Conservation (phyloP, 441 rosid genomes). For the Populus trichocarpa region DNA sequence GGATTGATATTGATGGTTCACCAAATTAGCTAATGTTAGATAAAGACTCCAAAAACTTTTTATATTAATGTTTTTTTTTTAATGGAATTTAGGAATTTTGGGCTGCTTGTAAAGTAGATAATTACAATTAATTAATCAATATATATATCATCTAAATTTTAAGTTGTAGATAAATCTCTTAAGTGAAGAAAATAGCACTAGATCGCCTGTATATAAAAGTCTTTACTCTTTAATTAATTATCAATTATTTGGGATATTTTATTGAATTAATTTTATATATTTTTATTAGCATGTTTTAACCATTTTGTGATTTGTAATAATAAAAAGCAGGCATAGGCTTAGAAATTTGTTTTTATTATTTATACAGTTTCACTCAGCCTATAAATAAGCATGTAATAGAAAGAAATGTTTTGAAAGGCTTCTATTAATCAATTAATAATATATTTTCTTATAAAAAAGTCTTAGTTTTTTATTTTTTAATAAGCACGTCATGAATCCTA, state of each 20-base stretch:
- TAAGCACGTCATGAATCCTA: not conserved
- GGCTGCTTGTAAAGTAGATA: not conserved
- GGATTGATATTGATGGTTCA: not conserved
- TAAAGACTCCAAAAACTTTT: not conserved
- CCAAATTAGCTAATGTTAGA: not conserved
- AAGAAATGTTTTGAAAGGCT: not conserved
- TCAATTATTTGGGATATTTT: no score
- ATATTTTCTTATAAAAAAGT: no score
- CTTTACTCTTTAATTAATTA: not conserved
- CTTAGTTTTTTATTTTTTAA: not conserved
- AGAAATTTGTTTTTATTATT: no score
- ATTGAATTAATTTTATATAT: no score
- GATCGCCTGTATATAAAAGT: not conserved
- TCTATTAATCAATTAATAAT: not conserved
- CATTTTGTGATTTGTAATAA: not conserved
- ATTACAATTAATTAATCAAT: no score
- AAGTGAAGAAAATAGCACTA: not conserved
- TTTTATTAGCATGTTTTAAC: no score
- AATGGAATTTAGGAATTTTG: not conserved
- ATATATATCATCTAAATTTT: no score
- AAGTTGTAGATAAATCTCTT: not conserved
- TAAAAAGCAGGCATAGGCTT: not conserved
- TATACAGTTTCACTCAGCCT: not conserved
- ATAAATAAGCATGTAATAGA: not conserved
- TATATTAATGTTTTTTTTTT: no score